Evolutionary conservation across 1,139 yeast species (phyloP), one percentile per base, ranked within the genome.

Genomic region (Debaryomycetaceae sp.): DNA sequence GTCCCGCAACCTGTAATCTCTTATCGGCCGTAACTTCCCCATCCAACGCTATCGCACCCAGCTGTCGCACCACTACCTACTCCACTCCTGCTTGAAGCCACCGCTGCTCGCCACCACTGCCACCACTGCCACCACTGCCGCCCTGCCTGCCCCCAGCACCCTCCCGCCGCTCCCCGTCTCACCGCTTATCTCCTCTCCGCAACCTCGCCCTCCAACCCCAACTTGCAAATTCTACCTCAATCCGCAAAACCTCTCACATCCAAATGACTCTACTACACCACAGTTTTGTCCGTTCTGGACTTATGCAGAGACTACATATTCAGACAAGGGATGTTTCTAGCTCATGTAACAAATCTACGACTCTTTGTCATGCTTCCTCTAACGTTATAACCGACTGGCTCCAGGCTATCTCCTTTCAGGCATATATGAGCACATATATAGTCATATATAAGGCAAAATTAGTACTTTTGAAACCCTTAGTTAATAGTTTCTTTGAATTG

Each of bases 211-310:
- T 27, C 31, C 31, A 8, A 4, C 8, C 36, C 8, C 36, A 41
- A 36, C 39, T 29, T 36, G 39, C 24, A 41, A 36, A 35, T 17
- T 13, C 34, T 11, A 17, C 29, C 24, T 27, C 24, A 41, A 41
- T 35, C 33, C 36, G 43, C 24, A 41, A 41, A 41, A 41, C 43
- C 43, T 41, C 35, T 41, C 43, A 36, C 37, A 41, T 36, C 43
- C 29, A 41, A 41, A 31, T 41, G 39, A 41, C 43, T 39, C n/a
- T 34, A 31, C 13, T 39, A 34, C 23, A 27, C 31, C 31, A 27
- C 31, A 27, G 11, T 27, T 27, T 3, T 27, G 4, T 27, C 31
- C 31, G 31, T 27, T 27, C 31, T 27, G 31, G 31, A 11, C 31
- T 27, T 4, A 27, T 27, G 31, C 31, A 27, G 3, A 27, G 31